Conservation (phyloP, 345 rosid genomes). For the Bruguiera gymnorhiza region DNA sequence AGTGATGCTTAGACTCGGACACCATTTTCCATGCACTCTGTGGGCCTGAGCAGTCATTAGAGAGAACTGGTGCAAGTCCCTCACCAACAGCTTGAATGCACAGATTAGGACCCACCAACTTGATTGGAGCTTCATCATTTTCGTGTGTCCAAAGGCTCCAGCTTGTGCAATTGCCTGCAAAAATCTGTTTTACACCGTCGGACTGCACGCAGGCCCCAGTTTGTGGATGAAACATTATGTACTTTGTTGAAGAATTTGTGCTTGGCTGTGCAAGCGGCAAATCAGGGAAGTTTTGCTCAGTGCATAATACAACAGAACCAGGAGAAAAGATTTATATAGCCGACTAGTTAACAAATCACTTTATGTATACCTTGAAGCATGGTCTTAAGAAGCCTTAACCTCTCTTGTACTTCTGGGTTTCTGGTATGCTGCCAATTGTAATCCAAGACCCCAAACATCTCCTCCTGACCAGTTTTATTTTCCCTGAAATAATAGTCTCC, state of each 20-base stretch:
- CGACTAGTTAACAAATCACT: too few species aligned
- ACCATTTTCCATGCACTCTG: constrained; percentile 9
- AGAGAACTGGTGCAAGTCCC: constrained; percentile 2
- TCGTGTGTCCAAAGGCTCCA: not conserved
- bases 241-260: not conserved
- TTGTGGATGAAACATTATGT: constrained; percentile 17
- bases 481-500: constrained; percentile 18
- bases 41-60: not conserved
- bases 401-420: not conserved
- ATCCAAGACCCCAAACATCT: constrained; percentile 9
- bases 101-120: not conserved
- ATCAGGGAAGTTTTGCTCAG: too few species aligned
- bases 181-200: not conserved
- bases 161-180: constrained; percentile 1
- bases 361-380: constrained; percentile 1
- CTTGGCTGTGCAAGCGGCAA: constrained; percentile 7
- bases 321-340: too few species aligned
- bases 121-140: constrained; percentile 3
- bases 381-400: constrained; percentile 8
- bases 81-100: constrained; percentile 17
- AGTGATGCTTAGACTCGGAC: constrained; percentile 7
- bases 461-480: not conserved
- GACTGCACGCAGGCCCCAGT: constrained; percentile 4
- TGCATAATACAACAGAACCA: too few species aligned
- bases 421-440: constrained; percentile 7